Base-by-base conservation (phyloP, 192 early-diverging fungal species). In the Allomyces arbusculus region DNA sequence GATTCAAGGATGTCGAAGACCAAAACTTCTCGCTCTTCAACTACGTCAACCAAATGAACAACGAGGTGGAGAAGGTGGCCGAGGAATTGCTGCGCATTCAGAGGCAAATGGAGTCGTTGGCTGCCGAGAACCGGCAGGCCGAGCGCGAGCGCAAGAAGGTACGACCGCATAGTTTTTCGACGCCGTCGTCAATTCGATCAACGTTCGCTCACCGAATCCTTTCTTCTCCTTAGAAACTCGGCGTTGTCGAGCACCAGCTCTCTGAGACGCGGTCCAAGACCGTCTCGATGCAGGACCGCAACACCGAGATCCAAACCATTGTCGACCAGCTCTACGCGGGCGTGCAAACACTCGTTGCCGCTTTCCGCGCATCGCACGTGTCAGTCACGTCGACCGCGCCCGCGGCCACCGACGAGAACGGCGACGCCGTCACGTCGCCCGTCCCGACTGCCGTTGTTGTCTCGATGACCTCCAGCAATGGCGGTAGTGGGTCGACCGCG, bases 11-110 rank as follows among this genome's bases (percentile, higher is more conserved):
- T 11, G 72, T 84, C 5, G 82, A 84, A 68, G 82, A 84, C 67
- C 73, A 82, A 63, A 82, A 80, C 74, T 84, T 84, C 72, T 79
- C 77, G 20, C 76, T 84, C 66, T 84, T 84, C 72, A 84, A 84
- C 71, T 82, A 84, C 71, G 82, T 84, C 67, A 84, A 82, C 68
- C 80, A 82, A 68, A 69, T 82, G 63, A 81, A 82, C 69, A 82
- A 84, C 67, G 80, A 82, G 64, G 77, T 80, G 63, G 82, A 84
- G 71, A 69, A 75, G 66, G 61, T 73, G 61, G 78, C 73, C 33
- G 80, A 82, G 69, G 82, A 84, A 63, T 80, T 84, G 70, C 71
- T 77, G 3, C 72, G 73, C 64, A 65, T 80, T n/a, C 79, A 83
- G 68, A 14, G 67, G 24, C 65, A 69, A 43, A 76, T 83, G 62